phyloP scores from a whole-genome alignment of 495 filamentous ascomycete species.

The Bacidia rubella region DNA sequence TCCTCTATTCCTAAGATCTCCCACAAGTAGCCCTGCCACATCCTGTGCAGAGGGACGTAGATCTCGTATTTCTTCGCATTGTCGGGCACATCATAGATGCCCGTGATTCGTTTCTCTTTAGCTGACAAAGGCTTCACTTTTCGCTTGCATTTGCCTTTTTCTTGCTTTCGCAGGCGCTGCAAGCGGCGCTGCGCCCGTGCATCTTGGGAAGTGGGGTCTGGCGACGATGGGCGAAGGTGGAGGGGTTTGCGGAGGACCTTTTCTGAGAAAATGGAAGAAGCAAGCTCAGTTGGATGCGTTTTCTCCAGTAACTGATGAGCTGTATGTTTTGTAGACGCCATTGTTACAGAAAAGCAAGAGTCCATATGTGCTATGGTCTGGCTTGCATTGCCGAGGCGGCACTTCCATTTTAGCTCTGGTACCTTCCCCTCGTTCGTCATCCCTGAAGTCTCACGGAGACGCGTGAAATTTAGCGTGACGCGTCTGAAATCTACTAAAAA shows the following conservation, averaged over 20 bases:
- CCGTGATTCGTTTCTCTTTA: constrained; percentile 56
- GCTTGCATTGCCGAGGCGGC: too few species aligned
- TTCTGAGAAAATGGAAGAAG: constrained; percentile 58
- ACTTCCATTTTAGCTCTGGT: too few species aligned
- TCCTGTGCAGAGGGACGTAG: constrained; percentile 57
- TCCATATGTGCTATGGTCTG: too few species aligned
- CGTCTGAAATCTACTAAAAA: not conserved
- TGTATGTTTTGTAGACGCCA: constrained; percentile 31
- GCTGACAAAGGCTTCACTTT: constrained; percentile 71
- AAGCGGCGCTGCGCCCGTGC: constrained; percentile 52
- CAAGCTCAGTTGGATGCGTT: constrained; percentile 58
- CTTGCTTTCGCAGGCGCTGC: constrained; percentile 40
- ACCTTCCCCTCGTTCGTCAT: too few species aligned
- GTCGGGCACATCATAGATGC: constrained; percentile 60
- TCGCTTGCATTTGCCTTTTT: constrained; percentile 41
- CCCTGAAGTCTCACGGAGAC: too few species aligned
- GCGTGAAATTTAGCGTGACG: not conserved
- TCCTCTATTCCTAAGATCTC: constrained; percentile 47
- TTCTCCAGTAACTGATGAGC: constrained; percentile 55
- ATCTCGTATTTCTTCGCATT: constrained; percentile 56
- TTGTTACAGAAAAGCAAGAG: too few species aligned
- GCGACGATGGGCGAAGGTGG: constrained; percentile 58
- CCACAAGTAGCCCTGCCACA: constrained; percentile 78
- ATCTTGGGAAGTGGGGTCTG: constrained; percentile 40
- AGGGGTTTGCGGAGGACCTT: constrained; percentile 75